Percentiles rank a stretch among this genome's conserved stretches.
Conservation (phyloP, 106 monocot genomes). For the Allium cepa region DNA sequence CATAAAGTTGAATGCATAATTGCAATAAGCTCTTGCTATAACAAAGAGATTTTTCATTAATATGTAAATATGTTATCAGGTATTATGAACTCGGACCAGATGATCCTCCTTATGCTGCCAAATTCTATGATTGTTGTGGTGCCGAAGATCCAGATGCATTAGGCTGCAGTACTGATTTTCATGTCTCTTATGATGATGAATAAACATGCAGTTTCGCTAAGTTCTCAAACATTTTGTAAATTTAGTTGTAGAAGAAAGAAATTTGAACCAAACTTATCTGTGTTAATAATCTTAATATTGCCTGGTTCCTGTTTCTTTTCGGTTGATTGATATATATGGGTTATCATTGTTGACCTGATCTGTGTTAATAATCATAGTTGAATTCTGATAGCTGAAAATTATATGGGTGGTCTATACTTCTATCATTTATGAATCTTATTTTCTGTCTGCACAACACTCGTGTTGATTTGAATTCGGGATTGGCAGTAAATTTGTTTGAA, state of each 20-base stretch:
- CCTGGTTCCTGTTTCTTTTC: too few species aligned
- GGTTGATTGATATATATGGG: too few species aligned
- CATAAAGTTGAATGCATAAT: not conserved
- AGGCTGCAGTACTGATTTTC: conserved; percentile 68
- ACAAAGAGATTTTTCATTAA: not conserved
- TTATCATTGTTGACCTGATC: too few species aligned
- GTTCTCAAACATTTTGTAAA: not conserved
- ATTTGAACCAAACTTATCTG: not conserved
- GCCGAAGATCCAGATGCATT: conserved; percentile 80
- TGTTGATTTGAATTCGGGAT: too few species aligned
- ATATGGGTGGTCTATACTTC: too few species aligned
- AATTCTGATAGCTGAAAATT: too few species aligned
- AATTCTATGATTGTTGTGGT: conserved; percentile 98
- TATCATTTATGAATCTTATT: too few species aligned
- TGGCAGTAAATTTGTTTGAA: too few species aligned
- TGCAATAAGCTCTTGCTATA: not conserved
- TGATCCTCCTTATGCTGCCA: conserved; percentile 96
- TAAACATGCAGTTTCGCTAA: not conserved
- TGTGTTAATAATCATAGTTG: too few species aligned
- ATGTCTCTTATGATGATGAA: conserved; percentile 79
- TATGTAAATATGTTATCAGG: conserved; percentile 20
- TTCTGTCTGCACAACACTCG: too few species aligned
- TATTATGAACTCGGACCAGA: conserved; percentile 87
- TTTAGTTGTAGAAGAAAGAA: not conserved
- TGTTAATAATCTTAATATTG: too few species aligned